Evolutionary conservation across 2,329 filamentous ascomycete species (phyloP).

Genomic region (Claviceps africana): DNA sequence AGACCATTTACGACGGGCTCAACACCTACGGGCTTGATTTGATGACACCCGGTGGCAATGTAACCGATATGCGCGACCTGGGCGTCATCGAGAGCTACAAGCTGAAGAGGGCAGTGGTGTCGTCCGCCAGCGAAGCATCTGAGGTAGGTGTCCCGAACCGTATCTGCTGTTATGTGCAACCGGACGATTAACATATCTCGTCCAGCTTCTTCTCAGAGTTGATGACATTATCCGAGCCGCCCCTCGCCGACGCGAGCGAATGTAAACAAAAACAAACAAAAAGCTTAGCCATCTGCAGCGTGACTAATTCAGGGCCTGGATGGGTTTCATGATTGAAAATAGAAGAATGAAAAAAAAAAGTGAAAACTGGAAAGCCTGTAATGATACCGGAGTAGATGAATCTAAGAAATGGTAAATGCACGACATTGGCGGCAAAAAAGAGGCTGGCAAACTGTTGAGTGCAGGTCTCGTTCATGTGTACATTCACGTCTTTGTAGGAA

Average conservation of each 20-base stretch:
- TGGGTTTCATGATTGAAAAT: background rate
- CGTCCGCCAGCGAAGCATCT: conserved; percentile 87
- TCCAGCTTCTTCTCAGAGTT: conserved; percentile 72
- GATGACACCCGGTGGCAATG: conserved; percentile 75
- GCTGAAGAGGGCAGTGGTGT: conserved; percentile 94
- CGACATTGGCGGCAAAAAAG: background rate
- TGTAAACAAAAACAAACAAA: conserved; percentile 14
- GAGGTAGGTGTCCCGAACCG: conserved; percentile 52
- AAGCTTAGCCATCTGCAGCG: background rate
- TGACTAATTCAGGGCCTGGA: background rate
- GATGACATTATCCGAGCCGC: conserved; percentile 97
- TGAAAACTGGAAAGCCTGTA: conserved; percentile 12
- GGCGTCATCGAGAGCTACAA: conserved; percentile 98
- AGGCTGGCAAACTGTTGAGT: background rate
- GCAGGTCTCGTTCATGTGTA: no score
- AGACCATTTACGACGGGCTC: conserved; percentile 89
- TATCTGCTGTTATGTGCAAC: background rate
- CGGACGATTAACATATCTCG: background rate
- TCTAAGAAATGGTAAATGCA: conserved; percentile 12
- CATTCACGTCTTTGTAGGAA: no score
- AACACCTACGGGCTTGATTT: conserved; percentile 85
- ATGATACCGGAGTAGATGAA: conserved; percentile 24
- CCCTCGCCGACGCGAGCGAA: conserved; percentile 43
- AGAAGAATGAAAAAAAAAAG: background rate
- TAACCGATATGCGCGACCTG: conserved; percentile 88